Base-by-base conservation (phyloP, 108 stramenopile species). In the Discostella stelligeroides region DNA sequence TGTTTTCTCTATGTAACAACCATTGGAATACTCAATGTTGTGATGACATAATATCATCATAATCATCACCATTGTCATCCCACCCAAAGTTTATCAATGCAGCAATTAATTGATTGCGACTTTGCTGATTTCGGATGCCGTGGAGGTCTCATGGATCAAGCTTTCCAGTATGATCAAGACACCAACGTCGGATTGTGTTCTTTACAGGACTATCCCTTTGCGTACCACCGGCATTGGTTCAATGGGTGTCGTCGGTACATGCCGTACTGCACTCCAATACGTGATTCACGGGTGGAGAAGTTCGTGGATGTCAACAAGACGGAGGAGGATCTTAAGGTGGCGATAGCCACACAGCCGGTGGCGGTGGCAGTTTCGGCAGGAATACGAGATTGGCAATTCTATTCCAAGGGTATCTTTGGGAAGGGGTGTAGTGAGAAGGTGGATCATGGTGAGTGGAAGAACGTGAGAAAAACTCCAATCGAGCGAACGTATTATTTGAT, bases 61-160 rank as follows among this genome's bases (percentile, higher is more conserved):
- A 12, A 17, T 46, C 45, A 12, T 12, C 7, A 42, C 7, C 41
- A 42, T 10, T 12, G 41, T 10, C 12, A 42, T 27, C 54, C 0
- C 3, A n/a, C n/a, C 49, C 28, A 6, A 23, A 55, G 54, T 15
- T 70, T 98, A 49, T 94, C 92, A 55, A 96, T 95, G 75, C 96
- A 98, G 76, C 88, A 98, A 72, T 83, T 98, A 70, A 82, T 98
- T 68, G 92, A 94, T 70, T 98, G 98, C 76, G 95, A 96, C 76
- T 74, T 82, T 51, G 63, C 73, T 24, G 95, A 98, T 86, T 62
- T 85, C 62, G 95, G 95, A 58, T 98, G 94, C 80, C 90, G 72
- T 23, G 97, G 97, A 17, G 97, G 97, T 70, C 68, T 95, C 63
- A 98, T 98, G 96, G 95, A 95, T 79, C 90, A 95, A 68, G 98